A percentile compares a stretch with the other conserved stretches of the same genome.
These are phyloP conservation scores for Arthrinium puccinioides DNA, from an alignment of 2,329 filamentous ascomycete species.

Conservation along the genomic window DNA sequence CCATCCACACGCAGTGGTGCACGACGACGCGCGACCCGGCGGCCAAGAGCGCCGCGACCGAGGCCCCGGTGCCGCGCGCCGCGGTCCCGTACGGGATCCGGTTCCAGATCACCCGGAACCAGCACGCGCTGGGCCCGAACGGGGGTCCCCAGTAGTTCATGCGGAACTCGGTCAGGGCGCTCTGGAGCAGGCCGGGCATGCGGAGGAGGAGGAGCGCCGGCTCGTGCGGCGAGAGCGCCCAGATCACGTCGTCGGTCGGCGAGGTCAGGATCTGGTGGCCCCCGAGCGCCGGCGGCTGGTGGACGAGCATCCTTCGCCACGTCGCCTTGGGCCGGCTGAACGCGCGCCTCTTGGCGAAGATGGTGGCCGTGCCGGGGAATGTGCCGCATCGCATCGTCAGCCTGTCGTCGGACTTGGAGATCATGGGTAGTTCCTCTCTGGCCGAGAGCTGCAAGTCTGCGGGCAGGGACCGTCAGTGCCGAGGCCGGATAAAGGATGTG, in stretches of 20 bases:
- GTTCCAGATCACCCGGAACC: background rate
- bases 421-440: too few relatives aligned
- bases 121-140: background rate
- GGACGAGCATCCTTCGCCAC: constrained; percentile 7
- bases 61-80: background rate
- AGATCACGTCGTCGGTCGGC: too few relatives aligned
- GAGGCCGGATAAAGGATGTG: too few relatives aligned
- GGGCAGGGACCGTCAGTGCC: too few relatives aligned
- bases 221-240: too few relatives aligned
- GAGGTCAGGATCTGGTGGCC: background rate
- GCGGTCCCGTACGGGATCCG: background rate
- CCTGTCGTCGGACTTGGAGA: too few relatives aligned
- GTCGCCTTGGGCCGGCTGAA: background rate
- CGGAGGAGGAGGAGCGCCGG: background rate
- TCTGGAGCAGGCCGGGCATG: background rate
- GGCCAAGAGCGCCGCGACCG: too few relatives aligned
- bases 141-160: too few relatives aligned
- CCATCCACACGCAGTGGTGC: background rate
- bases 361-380: background rate
- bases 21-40: background rate
- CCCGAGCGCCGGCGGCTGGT: constrained; percentile 3
- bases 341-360: background rate
- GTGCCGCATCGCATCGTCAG: too few relatives aligned
- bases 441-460: too few relatives aligned
- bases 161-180: background rate